Evolutionary conservation across 2,329 filamentous ascomycete genomes (phyloP), one percentile per base, ranked within the genome.

Genomic region (Sphaerulina vaccinii): DNA sequence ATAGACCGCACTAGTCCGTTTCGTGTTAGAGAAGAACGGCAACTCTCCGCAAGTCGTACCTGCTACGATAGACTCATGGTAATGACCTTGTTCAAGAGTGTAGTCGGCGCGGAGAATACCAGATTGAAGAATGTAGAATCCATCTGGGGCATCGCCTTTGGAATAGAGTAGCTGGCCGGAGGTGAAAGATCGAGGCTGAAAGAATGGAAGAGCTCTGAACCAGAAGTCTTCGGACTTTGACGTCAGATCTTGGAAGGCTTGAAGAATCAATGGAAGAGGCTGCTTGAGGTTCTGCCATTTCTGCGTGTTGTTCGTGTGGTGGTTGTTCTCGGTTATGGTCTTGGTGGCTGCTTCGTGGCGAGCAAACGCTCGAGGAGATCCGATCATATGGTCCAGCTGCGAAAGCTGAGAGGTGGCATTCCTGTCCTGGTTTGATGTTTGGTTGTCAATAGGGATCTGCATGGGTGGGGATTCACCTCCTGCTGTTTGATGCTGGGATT

Each of bases 1-100:
- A 37, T 85, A 78, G 9, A 95, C 90, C 0, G 88, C 96, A 1
- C 90, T 90, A 3, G 91, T 97, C 15, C 93, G 81, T 46, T 82
- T 78, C 1, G 92, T 97, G 65, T 95, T 88, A 2, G 86, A 90
- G 73, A 99, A 99, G 74, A 99, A 99, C 0, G 93, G 93, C 47
- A 99, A 72, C 73, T 99, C 93, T 29, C 93, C 93, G 62, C 92
- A 97, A 0, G 93, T 96, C 1, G 93, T 93, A 13, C 93, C 93
- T 0, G 91, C 88, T 1, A 96, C 86, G 49, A 97, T 96, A 64
- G 89, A 88, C 70, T 99, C 93, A 55, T 87, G 89, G 61, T 95
- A 87, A 62, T 80, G 82, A 0, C 93, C 93, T 67, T 97, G 93
- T 1, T 93, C 90, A 24, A 95, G 79, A 56, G 92, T 82, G 68